Conservation (phyloP, 169 alveolate species). For the Cryptosporidium ubiquitum region DNA sequence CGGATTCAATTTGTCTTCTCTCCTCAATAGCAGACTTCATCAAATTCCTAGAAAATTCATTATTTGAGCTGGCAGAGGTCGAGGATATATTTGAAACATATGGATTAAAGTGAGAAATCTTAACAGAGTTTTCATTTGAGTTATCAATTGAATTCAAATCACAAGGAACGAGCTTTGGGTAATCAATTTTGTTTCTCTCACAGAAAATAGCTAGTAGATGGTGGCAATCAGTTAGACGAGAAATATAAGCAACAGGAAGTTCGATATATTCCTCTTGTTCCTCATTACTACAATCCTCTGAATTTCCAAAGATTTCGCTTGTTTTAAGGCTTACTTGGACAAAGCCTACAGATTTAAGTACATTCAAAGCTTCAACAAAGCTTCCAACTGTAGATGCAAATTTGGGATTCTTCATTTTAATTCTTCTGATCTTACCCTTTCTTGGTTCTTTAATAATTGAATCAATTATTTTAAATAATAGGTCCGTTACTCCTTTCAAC, state of each 20-base stretch:
- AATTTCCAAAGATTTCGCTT: not conserved
- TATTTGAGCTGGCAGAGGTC: conserved; percentile 1
- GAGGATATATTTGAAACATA: conserved; percentile 39
- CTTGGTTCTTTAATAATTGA: conserved; percentile 30
- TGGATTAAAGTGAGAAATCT: conserved; percentile 49
- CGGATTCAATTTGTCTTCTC: conserved; percentile 11
- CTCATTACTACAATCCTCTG: not conserved
- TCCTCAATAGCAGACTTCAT: conserved; percentile 50
- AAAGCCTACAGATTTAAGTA: conserved; percentile 64
- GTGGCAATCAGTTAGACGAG: conserved; percentile 62
- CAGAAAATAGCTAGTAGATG: conserved; percentile 42
- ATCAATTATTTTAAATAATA: conserved; percentile 49
- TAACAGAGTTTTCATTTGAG: not conserved
- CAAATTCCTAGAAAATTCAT: not conserved
- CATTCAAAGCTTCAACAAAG: conserved; percentile 30
- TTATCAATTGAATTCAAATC: not conserved
- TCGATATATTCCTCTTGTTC: conserved; percentile 21
- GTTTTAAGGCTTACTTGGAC: not conserved
- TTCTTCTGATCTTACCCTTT: conserved; percentile 49
- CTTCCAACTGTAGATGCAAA: conserved; percentile 44
- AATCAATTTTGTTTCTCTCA: conserved; percentile 1
- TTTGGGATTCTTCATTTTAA: conserved; percentile 49
- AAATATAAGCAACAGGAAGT: conserved; percentile 63
- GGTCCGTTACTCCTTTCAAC: conserved; percentile 8
- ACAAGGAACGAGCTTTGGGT: conserved; percentile 25